phyloP scores from a whole-genome alignment of 306 rosid genomes.

The Biancaea sappan region DNA sequence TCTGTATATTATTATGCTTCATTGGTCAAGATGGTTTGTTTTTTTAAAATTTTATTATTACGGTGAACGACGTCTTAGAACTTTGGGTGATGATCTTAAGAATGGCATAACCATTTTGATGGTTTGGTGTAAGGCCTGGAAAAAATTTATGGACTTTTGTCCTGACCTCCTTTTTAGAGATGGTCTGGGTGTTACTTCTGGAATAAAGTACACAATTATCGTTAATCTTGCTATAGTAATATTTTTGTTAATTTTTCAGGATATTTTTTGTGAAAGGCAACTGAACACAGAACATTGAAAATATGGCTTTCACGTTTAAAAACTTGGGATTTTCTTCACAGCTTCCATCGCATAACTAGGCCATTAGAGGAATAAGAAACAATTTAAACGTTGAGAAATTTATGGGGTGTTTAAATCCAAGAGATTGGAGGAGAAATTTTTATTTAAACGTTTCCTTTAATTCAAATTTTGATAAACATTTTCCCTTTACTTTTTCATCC shows the following conservation, averaged over 20 bases:
- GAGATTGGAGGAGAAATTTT: too few species aligned
- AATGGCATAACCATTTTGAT: background rate
- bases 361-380: background rate
- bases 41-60: slow-evolving; percentile 14
- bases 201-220: slow-evolving; percentile 40
- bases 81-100: background rate
- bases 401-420: background rate
- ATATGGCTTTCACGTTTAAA: background rate
- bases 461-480: background rate
- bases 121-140: slow-evolving; percentile 58
- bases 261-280: slow-evolving; percentile 9
- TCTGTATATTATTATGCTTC: slow-evolving; percentile 39
- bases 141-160: slow-evolving; percentile 52
- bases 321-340: background rate
- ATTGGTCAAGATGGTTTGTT: slow-evolving; percentile 49
- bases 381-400: background rate
- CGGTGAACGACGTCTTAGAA: background rate
- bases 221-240: slow-evolving; percentile 28
- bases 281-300: background rate
- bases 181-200: slow-evolving; percentile 52
- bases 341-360: background rate
- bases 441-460: background rate
- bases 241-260: background rate
- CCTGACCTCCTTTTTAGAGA: slow-evolving; percentile 49
- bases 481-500: background rate